Conservation (phyloP, 352 stramenopile genomes). For the Globisporangium mamillatum region DNA sequence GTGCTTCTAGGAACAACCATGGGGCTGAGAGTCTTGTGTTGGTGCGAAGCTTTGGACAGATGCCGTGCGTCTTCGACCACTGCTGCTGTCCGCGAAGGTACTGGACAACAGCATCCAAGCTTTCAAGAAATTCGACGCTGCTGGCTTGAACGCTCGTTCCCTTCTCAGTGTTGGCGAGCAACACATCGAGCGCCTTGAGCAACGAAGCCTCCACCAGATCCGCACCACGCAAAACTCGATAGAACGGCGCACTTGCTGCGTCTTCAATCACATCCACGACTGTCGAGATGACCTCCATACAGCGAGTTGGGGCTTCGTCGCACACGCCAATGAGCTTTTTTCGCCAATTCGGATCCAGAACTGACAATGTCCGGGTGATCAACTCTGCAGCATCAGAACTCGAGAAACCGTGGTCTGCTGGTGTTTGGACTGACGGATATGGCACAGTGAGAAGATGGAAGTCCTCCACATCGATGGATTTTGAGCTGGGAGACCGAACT, state of each 20-base stretch:
- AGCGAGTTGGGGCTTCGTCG: not conserved
- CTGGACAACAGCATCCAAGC: not conserved
- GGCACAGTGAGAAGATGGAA: conserved; percentile 30
- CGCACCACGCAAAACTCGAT: conserved; percentile 4
- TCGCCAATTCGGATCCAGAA: conserved; percentile 27
- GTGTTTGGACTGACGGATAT: conserved; percentile 15
- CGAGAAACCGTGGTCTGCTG: not conserved
- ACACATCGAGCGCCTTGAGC: not conserved
- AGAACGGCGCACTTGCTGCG: conserved; percentile 17
- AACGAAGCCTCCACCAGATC: not conserved
- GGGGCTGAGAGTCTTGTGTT: not conserved
- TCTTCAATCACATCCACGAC: conserved; percentile 1
- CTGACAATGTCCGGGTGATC: conserved; percentile 8
- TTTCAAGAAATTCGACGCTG: not conserved
- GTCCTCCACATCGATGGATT: conserved; percentile 15
- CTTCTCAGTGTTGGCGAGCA: not conserved
- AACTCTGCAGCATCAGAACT: conserved; percentile 10
- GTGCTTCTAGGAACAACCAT: conserved; percentile 4
- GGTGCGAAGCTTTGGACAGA: not conserved
- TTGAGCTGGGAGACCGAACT: conserved; percentile 20
- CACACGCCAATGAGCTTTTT: conserved; percentile 15
- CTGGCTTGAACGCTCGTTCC: not conserved
- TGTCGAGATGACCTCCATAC: conserved; percentile 15
- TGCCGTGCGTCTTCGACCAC: not conserved
- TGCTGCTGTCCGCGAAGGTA: not conserved